Conservation (phyloP, 306 rosid species). For the Lathyrus sativus region DNA sequence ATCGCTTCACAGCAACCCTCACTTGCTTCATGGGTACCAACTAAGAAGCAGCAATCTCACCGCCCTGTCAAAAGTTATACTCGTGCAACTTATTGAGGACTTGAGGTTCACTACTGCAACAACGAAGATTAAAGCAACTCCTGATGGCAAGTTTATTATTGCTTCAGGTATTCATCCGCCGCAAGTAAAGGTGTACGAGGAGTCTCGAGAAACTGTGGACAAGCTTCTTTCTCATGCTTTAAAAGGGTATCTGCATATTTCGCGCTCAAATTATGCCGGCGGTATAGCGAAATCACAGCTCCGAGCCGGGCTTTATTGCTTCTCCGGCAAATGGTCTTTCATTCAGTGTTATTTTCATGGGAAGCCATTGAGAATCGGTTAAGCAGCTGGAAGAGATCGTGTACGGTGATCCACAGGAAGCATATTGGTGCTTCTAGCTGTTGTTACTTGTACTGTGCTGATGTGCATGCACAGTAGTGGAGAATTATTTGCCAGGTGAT, state of each 20-base stretch:
- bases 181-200: too few species aligned
- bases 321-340: conserved; percentile 39
- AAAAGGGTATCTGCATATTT: conserved; percentile 66
- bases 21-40: too few species aligned
- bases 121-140: too few species aligned
- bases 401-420: conserved; percentile 42
- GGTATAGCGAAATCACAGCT: conserved; percentile 47
- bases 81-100: too few species aligned
- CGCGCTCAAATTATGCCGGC: conserved; percentile 58
- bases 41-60: too few species aligned
- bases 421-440: conserved; percentile 33
- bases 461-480: conserved; percentile 40
- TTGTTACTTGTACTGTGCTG: conserved; percentile 46
- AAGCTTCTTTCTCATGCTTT: too few species aligned
- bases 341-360: conserved; percentile 26
- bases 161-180: too few species aligned
- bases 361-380: conserved; percentile 60
- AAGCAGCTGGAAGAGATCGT: conserved; percentile 37
- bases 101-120: too few species aligned
- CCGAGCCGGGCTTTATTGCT: conserved; percentile 32
- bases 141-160: too few species aligned
- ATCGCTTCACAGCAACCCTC: too few species aligned
- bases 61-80: too few species aligned
- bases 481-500: conserved; percentile 42
- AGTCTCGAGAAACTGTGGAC: too few species aligned